A percentile compares a stretch with the other conserved stretches of the same genome.
Evolutionary conservation across 2,329 filamentous ascomycete genomes (phyloP).

Genomic region (Penicillium sp.): DNA sequence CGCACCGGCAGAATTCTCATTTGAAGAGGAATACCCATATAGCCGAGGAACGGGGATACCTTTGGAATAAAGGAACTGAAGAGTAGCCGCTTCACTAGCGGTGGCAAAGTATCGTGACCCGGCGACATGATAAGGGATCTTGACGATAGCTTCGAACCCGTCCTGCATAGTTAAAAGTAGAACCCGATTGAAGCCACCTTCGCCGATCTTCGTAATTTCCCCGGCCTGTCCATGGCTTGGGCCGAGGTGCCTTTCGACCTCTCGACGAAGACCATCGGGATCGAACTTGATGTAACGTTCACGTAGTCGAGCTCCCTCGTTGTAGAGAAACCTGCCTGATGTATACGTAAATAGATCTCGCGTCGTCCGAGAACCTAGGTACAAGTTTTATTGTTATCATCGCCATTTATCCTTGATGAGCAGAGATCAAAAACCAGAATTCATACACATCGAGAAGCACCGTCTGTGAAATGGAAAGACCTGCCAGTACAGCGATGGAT

Average conservation of each 20-base stretch:
- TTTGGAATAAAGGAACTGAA: not conserved
- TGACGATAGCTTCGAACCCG: not conserved
- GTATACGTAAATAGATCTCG: not conserved
- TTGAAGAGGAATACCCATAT: not conserved
- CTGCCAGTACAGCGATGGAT: too few relatives aligned
- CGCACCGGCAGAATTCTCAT: not conserved
- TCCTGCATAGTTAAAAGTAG: not conserved
- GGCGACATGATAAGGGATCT: not conserved
- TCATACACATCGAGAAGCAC: too few relatives aligned
- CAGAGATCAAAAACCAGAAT: too few relatives aligned
- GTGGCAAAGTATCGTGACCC: not conserved
- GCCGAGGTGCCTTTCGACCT: not conserved
- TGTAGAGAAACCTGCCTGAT: constrained; percentile 6
- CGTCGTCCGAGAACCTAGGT: too few relatives aligned
- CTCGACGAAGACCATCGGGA: not conserved
- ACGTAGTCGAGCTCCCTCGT: not conserved
- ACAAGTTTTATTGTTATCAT: too few relatives aligned
- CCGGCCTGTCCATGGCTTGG: not conserved
- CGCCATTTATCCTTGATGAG: too few relatives aligned
- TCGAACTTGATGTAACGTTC: not conserved
- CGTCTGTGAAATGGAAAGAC: too few relatives aligned
- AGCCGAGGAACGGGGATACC: not conserved
- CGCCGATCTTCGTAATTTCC: not conserved
- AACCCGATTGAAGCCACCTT: not conserved
- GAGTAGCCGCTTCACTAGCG: not conserved